phyloP scores from a whole-genome alignment of 106 monocot genomes.

The Acorus calamus region DNA sequence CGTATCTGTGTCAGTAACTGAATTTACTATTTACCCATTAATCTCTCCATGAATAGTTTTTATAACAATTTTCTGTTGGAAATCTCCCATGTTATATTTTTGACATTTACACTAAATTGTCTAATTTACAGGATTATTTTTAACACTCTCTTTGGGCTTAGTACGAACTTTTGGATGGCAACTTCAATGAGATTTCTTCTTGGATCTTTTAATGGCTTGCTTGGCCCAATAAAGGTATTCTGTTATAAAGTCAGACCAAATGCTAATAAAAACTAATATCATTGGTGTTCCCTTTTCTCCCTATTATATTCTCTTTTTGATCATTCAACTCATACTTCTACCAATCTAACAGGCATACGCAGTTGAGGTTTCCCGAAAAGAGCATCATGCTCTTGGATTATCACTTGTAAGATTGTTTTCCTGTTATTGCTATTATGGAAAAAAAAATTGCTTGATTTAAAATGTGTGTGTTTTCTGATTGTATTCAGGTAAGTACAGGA shows the following conservation, averaged over 20 bases:
- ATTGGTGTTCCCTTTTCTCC: too few species aligned
- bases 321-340: too few species aligned
- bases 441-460: too few species aligned
- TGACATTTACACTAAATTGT: too few species aligned
- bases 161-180: conserved; percentile 82
- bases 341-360: conserved; percentile 51
- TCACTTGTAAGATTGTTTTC: conserved; percentile 42
- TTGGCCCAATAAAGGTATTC: conserved; percentile 64
- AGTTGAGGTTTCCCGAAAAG: conserved; percentile 48
- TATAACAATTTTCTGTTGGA: too few species aligned
- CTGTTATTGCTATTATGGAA: too few species aligned
- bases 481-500: too few species aligned
- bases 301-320: not conserved
- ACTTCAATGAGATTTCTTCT: conserved; percentile 73
- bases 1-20: conserved; percentile 47
- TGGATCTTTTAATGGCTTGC: conserved; percentile 71
- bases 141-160: conserved; percentile 82
- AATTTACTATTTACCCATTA: not conserved
- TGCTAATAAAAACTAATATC: too few species aligned
- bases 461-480: too few species aligned
- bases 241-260: too few species aligned
- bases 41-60: too few species aligned
- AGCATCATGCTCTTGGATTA: conserved; percentile 66
- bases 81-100: too few species aligned
- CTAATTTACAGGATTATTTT: conserved; percentile 47